Percentiles rank a stretch among this genome's conserved stretches.
These are phyloP conservation scores for Jacaranda copaia DNA, from an alignment of 257 asterid genomes.

Conservation along the genomic window DNA sequence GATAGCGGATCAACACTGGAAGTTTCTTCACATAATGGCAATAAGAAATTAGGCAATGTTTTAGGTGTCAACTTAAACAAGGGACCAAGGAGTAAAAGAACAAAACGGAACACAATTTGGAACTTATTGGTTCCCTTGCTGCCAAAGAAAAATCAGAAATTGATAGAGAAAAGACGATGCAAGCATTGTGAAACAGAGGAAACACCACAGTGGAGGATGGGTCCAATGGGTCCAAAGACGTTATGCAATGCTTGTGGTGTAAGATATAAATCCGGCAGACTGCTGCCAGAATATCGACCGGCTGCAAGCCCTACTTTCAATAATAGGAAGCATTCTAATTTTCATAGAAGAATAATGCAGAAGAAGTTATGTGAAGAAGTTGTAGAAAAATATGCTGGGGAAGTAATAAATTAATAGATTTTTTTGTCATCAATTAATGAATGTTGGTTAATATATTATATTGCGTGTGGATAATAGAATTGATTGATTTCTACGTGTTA, in stretches of 20 bases:
- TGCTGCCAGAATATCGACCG: conserved; percentile 43
- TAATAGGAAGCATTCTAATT: conserved; percentile 42
- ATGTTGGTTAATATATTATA: too few species aligned
- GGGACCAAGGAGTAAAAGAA: conserved; percentile 7
- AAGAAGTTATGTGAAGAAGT: neutral
- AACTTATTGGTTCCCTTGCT: neutral
- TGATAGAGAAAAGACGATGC: conserved; percentile 13
- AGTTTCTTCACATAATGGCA: neutral
- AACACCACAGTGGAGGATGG: conserved; percentile 46
- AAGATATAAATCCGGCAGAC: conserved; percentile 35
- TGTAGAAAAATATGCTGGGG: neutral
- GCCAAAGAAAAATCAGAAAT: neutral
- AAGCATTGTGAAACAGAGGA: conserved; percentile 33
- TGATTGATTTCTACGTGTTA: too few species aligned
- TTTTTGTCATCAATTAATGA: too few species aligned
- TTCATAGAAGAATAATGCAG: conserved; percentile 30
- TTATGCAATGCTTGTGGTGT: conserved; percentile 52
- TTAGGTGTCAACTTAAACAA: neutral
- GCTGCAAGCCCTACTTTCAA: conserved; percentile 46
- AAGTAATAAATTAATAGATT: neutral
- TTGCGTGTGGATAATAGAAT: too few species aligned
- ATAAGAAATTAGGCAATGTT: neutral
- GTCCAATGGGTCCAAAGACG: conserved; percentile 37
- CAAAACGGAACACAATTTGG: neutral
- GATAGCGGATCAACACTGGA: too few species aligned